Evolutionary conservation across 2,329 filamentous ascomycete species (phyloP), one percentile per base, ranked within the genome.

Genomic region (Neofusicoccum cordaticola): DNA sequence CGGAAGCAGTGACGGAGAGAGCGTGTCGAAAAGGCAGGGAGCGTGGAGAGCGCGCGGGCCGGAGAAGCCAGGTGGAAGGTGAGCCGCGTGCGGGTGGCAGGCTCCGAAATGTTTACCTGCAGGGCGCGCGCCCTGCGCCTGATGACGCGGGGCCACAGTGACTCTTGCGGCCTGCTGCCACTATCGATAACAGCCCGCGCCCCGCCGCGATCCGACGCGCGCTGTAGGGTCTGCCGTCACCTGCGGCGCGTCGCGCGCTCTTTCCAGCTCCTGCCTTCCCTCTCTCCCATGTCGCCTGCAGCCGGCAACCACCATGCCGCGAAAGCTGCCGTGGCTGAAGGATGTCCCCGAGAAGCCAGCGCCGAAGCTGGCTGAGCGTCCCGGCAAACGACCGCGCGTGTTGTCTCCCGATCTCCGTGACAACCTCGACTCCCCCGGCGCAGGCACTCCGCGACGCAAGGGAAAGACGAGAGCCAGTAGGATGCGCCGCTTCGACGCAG

Each of bases 281-380:
- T 60, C 41, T 44, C 42, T 22, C 56, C 19, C 17, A 27, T 17
- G 41, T 5, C 13, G 37, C 37, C 37, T 39, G 13, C 37, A 39
- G 3, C 37, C 37, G 13, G 47, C 56, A 13, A n/a, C 27, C n/a
- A 37, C 15, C 27, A 86, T 86, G 84, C 77, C 82, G 22, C 81
- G 84, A 68, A 80, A 80, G 66, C 70, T 86, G 6, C 84, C 84
- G 1, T 86, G 84, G 83, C 80, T 82, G 64, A 71, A 73, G 62
- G 73, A 71, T 45, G 53, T 61, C 17, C 50, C 50, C 67, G 67
- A 67, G 50, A 67, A 68, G 57, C 69, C 51, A 57, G 68, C 17
- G 35, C 68, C n/a, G 4, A 17, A 13, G 13, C 41, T 22, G 56
- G 22, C 53, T 19, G 53, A 34, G 11, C 67, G 60, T 44, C 31